Percentiles rank a stretch among this genome's conserved stretches.
These are phyloP conservation scores for Flaveria brownii DNA, from an alignment of 129 eudicot species.

Conservation along the genomic window DNA sequence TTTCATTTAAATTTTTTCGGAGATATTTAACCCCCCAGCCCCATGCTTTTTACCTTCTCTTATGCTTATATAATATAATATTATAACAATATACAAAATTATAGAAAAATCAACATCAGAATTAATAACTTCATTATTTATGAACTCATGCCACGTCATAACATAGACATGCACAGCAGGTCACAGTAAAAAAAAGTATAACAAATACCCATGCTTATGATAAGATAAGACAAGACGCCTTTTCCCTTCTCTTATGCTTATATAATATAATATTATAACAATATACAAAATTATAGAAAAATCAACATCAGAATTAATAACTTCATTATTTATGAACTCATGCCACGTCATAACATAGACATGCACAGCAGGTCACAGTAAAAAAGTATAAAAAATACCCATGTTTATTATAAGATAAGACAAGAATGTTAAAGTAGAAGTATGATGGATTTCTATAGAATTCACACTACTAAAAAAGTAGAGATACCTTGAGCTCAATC, in stretches of 20 bases:
- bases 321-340: neutral
- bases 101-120: neutral
- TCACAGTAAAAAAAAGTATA: neutral
- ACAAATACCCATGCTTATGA: neutral
- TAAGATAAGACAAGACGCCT: neutral
- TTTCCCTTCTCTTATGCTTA: neutral
- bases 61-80: neutral
- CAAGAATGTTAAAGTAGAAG: neutral
- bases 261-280: neutral
- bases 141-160: neutral
- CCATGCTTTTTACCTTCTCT: too few relatives aligned
- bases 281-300: neutral
- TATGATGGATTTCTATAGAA: neutral
- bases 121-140: neutral
- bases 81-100: neutral
- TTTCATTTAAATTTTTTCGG: neutral
- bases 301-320: neutral
- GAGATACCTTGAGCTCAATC: constrained; percentile 69
- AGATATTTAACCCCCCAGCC: neutral
- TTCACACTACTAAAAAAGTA: neutral
- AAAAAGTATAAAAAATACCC: neutral
- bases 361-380: neutral
- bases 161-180: neutral
- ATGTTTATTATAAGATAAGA: neutral
- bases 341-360: neutral